Evolutionary conservation across 78 protist species (phyloP), one percentile per base, ranked within the genome.

Genomic region (Dictyostelium firmibasis): DNA sequence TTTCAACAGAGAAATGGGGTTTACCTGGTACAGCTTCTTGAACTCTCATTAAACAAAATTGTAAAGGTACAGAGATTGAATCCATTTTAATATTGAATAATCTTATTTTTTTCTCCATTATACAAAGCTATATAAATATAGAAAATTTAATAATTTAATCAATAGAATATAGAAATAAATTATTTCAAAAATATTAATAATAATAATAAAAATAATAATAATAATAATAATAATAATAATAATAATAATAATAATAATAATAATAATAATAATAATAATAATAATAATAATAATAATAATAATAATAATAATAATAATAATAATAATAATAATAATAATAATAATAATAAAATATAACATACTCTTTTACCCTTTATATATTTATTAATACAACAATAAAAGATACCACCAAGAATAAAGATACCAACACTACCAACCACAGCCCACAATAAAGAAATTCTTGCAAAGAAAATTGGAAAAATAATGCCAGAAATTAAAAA

Each of bases 11-110:
- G 20, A 72, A 72, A 33, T 72, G 79, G 2, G 79, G 79, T 33
- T 72, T 72, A 18, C 79, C 79, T 16, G 79, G 79, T 5, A 72
- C 79, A 31, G 79, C 79, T 72, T 72, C 79, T 72, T 72, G 79
- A 16, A 72, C 79, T 33, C 79, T 72, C 79, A 72, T 72, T 72
- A 72, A 33, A 72, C 79, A 72, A 33, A 72, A 72, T 72, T 72
- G 79, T 72, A 72, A 72, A 5, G 79, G 79, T 18, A 20, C 23
- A 27, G n/a, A 29, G 1, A 72, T 33, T 14, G 43, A 72, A 72
- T 72, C 79, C 79, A 72, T 72, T 72, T 72, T 72, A 13, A 31
- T 31, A 33, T 72, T 72, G 16, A 72, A 72, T 3, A 16, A 29
- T 70, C 44, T 33, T 13, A 72, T 18, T 33, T 33, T 72, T 18